Evolutionary conservation across 192 early-diverging fungal genomes (phyloP), one percentile per base, ranked within the genome.

Genomic region (Linnemannia exigua): DNA sequence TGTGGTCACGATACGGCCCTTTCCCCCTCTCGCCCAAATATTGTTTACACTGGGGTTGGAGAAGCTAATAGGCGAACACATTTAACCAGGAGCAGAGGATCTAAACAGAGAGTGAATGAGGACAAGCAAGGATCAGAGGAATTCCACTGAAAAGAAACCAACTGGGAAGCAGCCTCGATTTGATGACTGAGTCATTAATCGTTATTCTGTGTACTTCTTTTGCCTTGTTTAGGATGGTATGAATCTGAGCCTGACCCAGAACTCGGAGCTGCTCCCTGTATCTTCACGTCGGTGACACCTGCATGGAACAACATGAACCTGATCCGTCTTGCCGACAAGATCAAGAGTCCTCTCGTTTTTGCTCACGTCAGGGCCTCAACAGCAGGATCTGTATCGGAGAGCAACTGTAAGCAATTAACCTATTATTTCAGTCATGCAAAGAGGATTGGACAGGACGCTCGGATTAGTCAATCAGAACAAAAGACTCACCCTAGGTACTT

Each of bases 231-330:
- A 90, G 89, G 94, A 12, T 93, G 92, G 92, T 93, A 95, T 85
- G 93, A 96, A 79, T 91, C 89, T 51, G 86, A 91, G 71, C 80
- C 91, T 8, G 89, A 91, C 50, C 52, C 83, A 37, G 88, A 91
- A 46, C 52, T 82, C 6, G 85, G 74, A 15, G 87, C 70, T 48
- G 90, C 91, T 48, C 92, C 92, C 19, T 96, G 95, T 87, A 95
- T 96, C 70, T 96, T 96, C 79, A 95, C 95, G 11, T 95, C 94
- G 12, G 94, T 95, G 6, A 93, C 94, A 37, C 95, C 95, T 17
- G 95, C 95, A 9, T 96, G 95, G 95, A 94, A 94, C 88, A 96
- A 96, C 84, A 79, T 89, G 74, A 96, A 96, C 58, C 84, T 96
- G 52, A 90, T 92, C 82, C 90, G 95, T 51, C 87, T 96, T 31